Conservation (phyloP, 176 grass and related monocot species). For the Pontederia crassipes region DNA sequence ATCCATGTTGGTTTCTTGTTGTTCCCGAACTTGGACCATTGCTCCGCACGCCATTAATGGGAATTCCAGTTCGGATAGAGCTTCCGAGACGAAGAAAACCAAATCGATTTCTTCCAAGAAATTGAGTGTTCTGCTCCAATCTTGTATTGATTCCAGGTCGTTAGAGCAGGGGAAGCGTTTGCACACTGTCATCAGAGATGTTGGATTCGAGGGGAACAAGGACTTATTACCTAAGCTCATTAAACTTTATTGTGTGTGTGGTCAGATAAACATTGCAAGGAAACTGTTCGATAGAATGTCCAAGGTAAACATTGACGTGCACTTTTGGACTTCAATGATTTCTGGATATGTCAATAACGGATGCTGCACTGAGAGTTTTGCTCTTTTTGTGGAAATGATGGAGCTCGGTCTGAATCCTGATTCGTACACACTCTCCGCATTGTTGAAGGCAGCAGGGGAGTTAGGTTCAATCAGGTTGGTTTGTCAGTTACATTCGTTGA, state of each 20-base stretch:
- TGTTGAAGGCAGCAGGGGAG: conserved; percentile 3
- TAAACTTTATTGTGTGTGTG: conserved; percentile 8
- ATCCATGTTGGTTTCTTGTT: too few relatives aligned
- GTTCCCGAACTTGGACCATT: too few relatives aligned
- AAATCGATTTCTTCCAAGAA: conserved; percentile 3
- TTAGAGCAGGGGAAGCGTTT: conserved; percentile 8
- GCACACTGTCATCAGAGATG: conserved; percentile 8
- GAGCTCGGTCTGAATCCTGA: conserved; percentile 3
- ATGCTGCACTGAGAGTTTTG: background rate
- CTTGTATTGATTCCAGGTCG: conserved; percentile 9
- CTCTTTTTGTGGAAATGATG: conserved; percentile 10
- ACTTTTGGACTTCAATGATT: conserved; percentile 20
- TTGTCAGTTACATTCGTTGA: conserved; percentile 9
- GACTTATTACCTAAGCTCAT: conserved; percentile 14
- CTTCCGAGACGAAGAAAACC: background rate
- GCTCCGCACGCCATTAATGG: too few relatives aligned
- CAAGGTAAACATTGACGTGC: conserved; percentile 4
- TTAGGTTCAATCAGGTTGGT: background rate
- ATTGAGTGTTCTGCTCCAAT: conserved; percentile 11
- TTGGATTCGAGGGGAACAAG: conserved; percentile 11
- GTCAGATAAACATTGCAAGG: conserved; percentile 5
- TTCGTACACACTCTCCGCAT: conserved; percentile 15
- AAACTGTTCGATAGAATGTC: conserved; percentile 16
- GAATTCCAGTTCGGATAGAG: background rate
- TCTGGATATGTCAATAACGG: conserved; percentile 5